A percentile compares a stretch with the other conserved stretches of the same genome.
Conservation (phyloP, 2,329 filamentous ascomycete genomes). For the Ophiosphaerella korrae region DNA sequence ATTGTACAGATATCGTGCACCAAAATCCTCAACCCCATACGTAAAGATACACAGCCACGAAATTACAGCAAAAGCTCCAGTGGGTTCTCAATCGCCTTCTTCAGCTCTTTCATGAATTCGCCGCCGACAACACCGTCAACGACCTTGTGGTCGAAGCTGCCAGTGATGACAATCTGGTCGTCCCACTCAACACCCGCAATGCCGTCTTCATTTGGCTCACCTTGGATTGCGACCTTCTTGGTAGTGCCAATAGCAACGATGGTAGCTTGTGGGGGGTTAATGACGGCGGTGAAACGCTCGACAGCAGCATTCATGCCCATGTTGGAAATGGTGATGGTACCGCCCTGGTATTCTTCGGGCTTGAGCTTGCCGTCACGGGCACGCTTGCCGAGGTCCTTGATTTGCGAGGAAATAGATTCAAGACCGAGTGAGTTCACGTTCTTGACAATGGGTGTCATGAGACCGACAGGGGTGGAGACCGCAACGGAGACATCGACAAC, state of each 20-base stretch:
- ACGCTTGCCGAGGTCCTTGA: conserved; percentile 97
- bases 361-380: conserved; percentile 97
- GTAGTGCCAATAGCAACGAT: conserved; percentile 95
- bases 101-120: conserved; percentile 95
- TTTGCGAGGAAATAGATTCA: conserved; percentile 80
- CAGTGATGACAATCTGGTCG: conserved; percentile 94
- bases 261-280: conserved; percentile 96
- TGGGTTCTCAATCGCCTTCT: conserved; percentile 97
- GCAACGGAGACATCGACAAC: conserved; percentile 94
- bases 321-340: conserved; percentile 99
- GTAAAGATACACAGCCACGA: conserved; percentile 31
- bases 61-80: conserved; percentile 83
- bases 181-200: conserved; percentile 80
- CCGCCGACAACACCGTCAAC: conserved; percentile 94
- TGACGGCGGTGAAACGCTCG: conserved; percentile 96
- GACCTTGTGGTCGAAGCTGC: conserved; percentile 98
- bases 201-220: conserved; percentile 78
- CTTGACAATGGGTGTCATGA: conserved; percentile 97
- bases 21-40: conserved; percentile 7
- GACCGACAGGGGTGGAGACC: conserved; percentile 87
- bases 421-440: conserved; percentile 86
- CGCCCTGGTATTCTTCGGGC: conserved; percentile 98
- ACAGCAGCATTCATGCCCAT: conserved; percentile 99
- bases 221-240: conserved; percentile 90
- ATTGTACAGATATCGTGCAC: conserved; percentile 35